Evolutionary conservation across 2,329 filamentous ascomycete genomes (phyloP).

Genomic region (Lojkania enalia): DNA sequence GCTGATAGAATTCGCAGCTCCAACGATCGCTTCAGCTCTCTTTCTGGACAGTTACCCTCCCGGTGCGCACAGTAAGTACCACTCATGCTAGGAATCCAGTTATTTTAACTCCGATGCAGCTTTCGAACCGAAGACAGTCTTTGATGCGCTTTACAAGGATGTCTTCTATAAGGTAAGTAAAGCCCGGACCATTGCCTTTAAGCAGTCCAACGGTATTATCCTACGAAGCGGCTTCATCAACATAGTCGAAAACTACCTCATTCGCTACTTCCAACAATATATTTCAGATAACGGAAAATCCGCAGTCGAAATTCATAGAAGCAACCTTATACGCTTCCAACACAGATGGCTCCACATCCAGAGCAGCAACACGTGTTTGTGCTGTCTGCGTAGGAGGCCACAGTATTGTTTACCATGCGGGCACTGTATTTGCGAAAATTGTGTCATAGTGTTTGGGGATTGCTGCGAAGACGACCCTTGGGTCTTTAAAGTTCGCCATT

Average conservation of each 20-base stretch:
- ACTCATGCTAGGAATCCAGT: not conserved
- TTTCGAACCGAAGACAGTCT: conserved; percentile 11
- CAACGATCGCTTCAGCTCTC: conserved; percentile 23
- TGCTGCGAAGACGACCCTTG: conserved; percentile 10
- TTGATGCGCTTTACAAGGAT: conserved; percentile 16
- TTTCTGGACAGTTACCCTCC: conserved; percentile 26
- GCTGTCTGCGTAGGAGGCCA: conserved; percentile 14
- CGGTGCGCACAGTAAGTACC: conserved; percentile 8
- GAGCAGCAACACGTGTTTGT: conserved; percentile 18
- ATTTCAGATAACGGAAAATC: not conserved
- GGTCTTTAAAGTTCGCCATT: conserved; percentile 14
- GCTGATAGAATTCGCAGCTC: conserved; percentile 23
- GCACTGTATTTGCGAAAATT: conserved; percentile 18
- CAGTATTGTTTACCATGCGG: conserved; percentile 16
- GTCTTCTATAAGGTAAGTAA: conserved; percentile 4
- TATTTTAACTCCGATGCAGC: conserved; percentile 4
- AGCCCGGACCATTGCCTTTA: not conserved
- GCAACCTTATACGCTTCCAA: conserved; percentile 9
- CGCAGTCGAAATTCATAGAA: conserved; percentile 10
- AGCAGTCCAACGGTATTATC: conserved; percentile 11
- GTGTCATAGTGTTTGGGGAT: conserved; percentile 14
- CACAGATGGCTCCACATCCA: conserved; percentile 10
- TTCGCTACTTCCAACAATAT: not conserved
- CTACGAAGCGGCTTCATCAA: conserved; percentile 17
- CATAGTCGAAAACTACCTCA: conserved; percentile 9